A percentile compares a stretch with the other conserved stretches of the same genome.
phyloP scores from a whole-genome alignment of 805 yeast genomes.

The Barnettozyma pratensis region DNA sequence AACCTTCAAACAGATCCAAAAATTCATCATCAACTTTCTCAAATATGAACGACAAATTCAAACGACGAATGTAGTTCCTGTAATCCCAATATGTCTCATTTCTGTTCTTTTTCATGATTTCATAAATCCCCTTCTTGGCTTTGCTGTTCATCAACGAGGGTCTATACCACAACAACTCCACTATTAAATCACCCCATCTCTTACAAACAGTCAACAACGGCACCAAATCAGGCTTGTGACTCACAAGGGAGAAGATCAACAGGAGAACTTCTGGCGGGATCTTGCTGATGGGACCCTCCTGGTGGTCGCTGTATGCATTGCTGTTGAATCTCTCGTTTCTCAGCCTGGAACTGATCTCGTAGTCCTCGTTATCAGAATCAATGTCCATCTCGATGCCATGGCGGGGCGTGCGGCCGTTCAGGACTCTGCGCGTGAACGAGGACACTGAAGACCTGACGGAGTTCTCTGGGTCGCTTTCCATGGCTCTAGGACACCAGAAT shows the following conservation, averaged over 20 bases:
- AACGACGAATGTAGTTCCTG: conserved; percentile 64
- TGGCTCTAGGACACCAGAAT: background rate
- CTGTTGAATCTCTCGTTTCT: conserved; percentile 5
- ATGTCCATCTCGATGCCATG: conserved; percentile 13
- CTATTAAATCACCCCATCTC: conserved; percentile 71
- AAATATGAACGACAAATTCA: conserved; percentile 75
- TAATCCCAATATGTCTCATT: conserved; percentile 58
- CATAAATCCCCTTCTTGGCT: conserved; percentile 47
- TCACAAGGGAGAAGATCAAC: conserved; percentile 60
- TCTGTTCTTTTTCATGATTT: conserved; percentile 48
- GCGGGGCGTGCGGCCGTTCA: conserved; percentile 7
- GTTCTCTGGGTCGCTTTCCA: conserved; percentile 22
- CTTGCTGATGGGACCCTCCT: conserved; percentile 20
- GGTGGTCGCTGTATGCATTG: conserved; percentile 2
- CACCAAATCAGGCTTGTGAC: conserved; percentile 53
- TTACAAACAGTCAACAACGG: conserved; percentile 68
- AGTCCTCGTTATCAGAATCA: conserved; percentile 11
- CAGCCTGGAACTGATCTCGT: conserved; percentile 9
- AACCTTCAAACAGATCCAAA: conserved; percentile 55
- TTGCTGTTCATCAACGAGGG: conserved; percentile 58
- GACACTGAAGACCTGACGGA: conserved; percentile 19
- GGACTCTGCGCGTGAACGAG: conserved; percentile 9
- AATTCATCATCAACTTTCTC: conserved; percentile 60
- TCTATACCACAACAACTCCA: conserved; percentile 83
- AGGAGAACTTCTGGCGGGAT: conserved; percentile 56